These are phyloP conservation scores for Withania somnifera DNA, from an alignment of 305 asterid genomes.

Conservation along the genomic window DNA sequence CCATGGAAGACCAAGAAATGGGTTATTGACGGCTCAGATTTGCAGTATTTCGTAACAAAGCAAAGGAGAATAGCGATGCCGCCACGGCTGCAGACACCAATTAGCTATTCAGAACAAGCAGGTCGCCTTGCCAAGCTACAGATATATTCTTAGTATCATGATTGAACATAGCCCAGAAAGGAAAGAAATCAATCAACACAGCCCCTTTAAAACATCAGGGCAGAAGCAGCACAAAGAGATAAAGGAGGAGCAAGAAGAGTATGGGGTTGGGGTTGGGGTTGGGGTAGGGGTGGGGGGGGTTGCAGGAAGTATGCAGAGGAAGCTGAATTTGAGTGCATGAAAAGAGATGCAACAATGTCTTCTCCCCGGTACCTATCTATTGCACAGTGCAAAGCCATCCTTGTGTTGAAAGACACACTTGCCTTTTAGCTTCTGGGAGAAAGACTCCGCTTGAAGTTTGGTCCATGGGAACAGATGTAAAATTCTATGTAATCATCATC, in stretches of 20 bases:
- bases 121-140: neutral
- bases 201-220: neutral
- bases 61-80: neutral
- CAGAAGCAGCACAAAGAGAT: neutral
- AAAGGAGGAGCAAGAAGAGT: neutral
- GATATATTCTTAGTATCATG: neutral
- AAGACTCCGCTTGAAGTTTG: neutral
- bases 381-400: neutral
- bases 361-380: neutral
- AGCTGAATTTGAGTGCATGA: neutral
- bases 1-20: neutral
- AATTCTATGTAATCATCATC: neutral
- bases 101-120: neutral
- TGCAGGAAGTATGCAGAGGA: neutral
- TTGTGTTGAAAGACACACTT: neutral
- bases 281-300: neutral
- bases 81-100: slow-evolving; percentile 1
- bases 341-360: neutral
- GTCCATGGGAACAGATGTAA: neutral
- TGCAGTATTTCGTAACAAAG: neutral
- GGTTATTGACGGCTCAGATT: slow-evolving; percentile 13
- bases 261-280: neutral
- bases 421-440: neutral
- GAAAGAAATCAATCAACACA: neutral
- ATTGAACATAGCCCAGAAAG: neutral